Evolutionary conservation across 495 filamentous ascomycete species (phyloP), one percentile per base, ranked within the genome.

Genomic region (Endocarpon pusillum): DNA sequence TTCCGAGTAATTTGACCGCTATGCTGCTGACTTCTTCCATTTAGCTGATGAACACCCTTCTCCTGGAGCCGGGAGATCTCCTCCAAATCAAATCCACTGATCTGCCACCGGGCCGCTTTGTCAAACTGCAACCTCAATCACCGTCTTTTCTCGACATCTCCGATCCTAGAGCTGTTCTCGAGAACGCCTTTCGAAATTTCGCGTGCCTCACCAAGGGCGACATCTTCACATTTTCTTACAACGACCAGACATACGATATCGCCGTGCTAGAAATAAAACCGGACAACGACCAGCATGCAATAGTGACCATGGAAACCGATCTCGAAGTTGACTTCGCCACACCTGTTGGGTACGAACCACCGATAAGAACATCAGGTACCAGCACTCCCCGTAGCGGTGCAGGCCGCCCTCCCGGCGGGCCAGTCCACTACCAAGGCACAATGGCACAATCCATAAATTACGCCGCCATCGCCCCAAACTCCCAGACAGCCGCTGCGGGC

Each of bases 371-470:
- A 19, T 72, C 70, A 36, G 71, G 73, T 1, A 73, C 71, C 25
- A 75, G 67, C 47, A 76, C 75, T 14, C 73, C 73, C 5, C 70
- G 81, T 1, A 84, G 78, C 35, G 69, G 69, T 25, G 52, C 62
- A 19, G 60, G 58, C 20, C 58, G 59, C 15, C 47, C 52, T 5
- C 28, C 28, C 12, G 71, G 66, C n/a, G 84, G 82, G 6, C 51
- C 78, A 23, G 48, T 93, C 38, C 80, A 91, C 47, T 69, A 62
- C 27, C 78, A 89, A 39, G 89, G 89, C 4, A 84, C 77, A 19
- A 97, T 97, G 89, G 86, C 91, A 2, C 82, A 92, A 48, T 69
- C 83, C 11, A 94, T 97, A 59, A 94, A 94, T 59, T 97, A 96
- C 51, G 71, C 81, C 26, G 71, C 86, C n/a, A 94, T 97, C 42